Evolutionary conservation across 2,329 filamentous ascomycete species (phyloP), one percentile per base, ranked within the genome.

Genomic region (Bipolaris cookei): DNA sequence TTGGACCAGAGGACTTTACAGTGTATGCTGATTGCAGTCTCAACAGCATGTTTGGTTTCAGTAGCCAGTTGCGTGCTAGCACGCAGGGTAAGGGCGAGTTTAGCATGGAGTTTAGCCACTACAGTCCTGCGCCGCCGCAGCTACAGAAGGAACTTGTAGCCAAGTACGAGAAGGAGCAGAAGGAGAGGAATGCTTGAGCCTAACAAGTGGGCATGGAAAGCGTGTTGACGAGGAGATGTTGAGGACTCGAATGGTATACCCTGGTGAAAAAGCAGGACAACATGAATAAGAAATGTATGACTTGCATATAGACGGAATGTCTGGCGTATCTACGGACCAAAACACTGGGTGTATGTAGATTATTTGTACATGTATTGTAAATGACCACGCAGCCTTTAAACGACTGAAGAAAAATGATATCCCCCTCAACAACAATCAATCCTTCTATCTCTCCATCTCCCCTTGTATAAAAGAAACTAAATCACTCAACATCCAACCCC

Each of bases 81-180:
- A 98, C 93, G 2, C 95, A 99, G 81, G 95, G 95, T 61, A 99
- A 99, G 84, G 95, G 95, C 71, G 95, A 99, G 81, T 99, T 97
- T 75, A 90, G 86, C 71, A 98, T 99, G 95, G 95, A 99, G 80
- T 99, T 99, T 73, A 95, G 90, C 78, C 95, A 98, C 81, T 99
- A 99, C 72, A 88, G 90, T 50, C 84, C 92, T 49, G 92, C 95
- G 57, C 90, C 93, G 46, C 86, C 87, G 69, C 93, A 98, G 75
- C 77, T 98, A 77, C 95, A 99, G 89, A 90, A 85, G 77, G 88
- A 90, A 74, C 77, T 91, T 47, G 80, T 90, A 39, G 82, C 85
- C 21, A 88, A 89, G 77, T 83, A 89, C 70, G 81, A 88, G 71
- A 90, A 90, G 80, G 83, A 83, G 62, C 82, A 87, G 76, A 84